Evolutionary conservation across 148 eudicot species (phyloP), one percentile per base, ranked within the genome.

Genomic region (Cornus controversa): DNA sequence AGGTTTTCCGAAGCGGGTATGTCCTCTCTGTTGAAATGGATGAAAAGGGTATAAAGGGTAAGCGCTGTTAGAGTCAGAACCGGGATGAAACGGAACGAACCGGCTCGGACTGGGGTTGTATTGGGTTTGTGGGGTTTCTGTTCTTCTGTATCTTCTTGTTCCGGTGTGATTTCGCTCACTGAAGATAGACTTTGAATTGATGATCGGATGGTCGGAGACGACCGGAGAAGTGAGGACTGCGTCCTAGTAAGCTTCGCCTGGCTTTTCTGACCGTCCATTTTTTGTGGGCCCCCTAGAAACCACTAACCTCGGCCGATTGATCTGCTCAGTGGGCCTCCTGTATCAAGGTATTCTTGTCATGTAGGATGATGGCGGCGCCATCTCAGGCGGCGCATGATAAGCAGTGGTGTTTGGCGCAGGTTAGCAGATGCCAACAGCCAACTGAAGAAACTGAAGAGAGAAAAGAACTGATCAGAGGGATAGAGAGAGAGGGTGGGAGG

Each of bases 191-290:
- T 92, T 5, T 92, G 94, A 79, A 90, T 88, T 37, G 97, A 90
- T 10, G 98, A 92, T 84, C 94, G 80, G 85, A 91, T 75, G 77
- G 97, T 88, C 26, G 98, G 94, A 5, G 98, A 90, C 29, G 93
- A 92, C 29, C 97, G 94, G 85, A 92, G 94, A 36, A 92, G 91
- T 25, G 97, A 94, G 10, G 98, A 94, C 37, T 89, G 87, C 4
- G 94, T 88, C 66, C 94, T 84, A 2, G 88, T 92, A 25, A 94
- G 90, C 88, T 90, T 91, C 77, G 86, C 84, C 80, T 81, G 78
- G 76, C 83, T 84, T 67, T 80, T 82, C 75, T 76, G 90, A 69
- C 81, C 80, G 58, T 90, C 96, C 96, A 91, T 93, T 74, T 75
- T 20, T 31, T 3, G 22, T 31, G 63, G 72, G 42, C 34, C 67